Conservation (phyloP, 208 protist genomes). For the Leishmania tropica region DNA sequence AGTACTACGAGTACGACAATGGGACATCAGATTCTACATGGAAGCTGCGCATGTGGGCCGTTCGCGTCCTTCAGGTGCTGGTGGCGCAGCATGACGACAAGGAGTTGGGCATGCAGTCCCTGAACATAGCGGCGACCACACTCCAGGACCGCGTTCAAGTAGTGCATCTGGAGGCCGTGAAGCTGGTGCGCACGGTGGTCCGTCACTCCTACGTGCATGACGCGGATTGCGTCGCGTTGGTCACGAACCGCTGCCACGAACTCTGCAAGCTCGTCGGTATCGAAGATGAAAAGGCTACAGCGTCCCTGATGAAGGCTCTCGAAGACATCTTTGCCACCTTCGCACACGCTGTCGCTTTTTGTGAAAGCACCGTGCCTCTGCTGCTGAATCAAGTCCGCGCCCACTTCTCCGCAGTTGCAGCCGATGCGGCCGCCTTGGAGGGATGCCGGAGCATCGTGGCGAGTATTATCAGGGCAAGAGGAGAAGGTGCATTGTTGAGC, state of each 20-base stretch:
- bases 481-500: neutral
- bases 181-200: constrained; percentile 35
- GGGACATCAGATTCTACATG: constrained; percentile 50
- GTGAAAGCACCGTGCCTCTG: constrained; percentile 15
- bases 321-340: constrained; percentile 23
- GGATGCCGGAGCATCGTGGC: constrained; percentile 25
- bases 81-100: constrained; percentile 32
- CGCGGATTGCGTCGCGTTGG: constrained; percentile 7
- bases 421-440: constrained; percentile 17
- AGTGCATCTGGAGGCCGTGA: constrained; percentile 50
- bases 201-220: constrained; percentile 19
- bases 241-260: constrained; percentile 16
- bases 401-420: constrained; percentile 14
- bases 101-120: constrained; percentile 25
- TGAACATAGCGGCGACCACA: constrained; percentile 20
- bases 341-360: neutral
- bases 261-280: constrained; percentile 23
- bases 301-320: constrained; percentile 14
- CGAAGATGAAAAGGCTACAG: constrained; percentile 17
- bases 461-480: constrained; percentile 9
- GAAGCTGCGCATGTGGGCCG: constrained; percentile 49
- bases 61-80: constrained; percentile 41
- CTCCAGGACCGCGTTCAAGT: constrained; percentile 47
- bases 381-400: constrained; percentile 24
- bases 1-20: constrained; percentile 46